phyloP scores from a whole-genome alignment of 228 moss, liverwort and hornwort species.

The Sphagnum fallax region DNA sequence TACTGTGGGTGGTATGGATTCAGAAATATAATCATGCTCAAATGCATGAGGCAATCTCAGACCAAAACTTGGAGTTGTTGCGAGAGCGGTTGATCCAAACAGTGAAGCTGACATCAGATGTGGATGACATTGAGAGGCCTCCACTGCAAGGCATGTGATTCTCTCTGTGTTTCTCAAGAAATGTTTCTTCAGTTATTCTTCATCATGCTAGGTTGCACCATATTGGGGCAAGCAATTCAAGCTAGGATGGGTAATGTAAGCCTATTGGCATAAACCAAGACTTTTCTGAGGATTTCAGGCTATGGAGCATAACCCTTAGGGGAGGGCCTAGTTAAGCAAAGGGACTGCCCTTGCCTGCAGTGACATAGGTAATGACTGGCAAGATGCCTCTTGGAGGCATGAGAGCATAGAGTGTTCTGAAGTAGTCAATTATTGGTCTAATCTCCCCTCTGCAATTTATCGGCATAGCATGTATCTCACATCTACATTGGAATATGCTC shows the following conservation, averaged over 20 bases:
- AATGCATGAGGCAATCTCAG: conserved; percentile 84
- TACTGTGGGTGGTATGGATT: conserved; percentile 3
- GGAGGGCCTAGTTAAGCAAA: too few species aligned
- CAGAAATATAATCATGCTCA: conserved; percentile 95
- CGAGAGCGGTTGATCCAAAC: conserved; percentile 88
- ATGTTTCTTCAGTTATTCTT: conserved; percentile 10
- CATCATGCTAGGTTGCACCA: conserved; percentile 12
- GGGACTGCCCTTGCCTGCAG: too few species aligned
- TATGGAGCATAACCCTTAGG: not conserved
- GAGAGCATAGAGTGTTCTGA: too few species aligned
- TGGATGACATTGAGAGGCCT: conserved; percentile 78
- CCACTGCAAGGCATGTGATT: conserved; percentile 29
- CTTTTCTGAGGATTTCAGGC: not conserved
- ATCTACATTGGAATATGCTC: too few species aligned
- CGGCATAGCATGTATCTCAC: too few species aligned
- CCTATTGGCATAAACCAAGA: not conserved
- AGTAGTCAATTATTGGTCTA: too few species aligned
- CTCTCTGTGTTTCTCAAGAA: not conserved
- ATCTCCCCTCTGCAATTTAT: too few species aligned
- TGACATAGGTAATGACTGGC: too few species aligned
- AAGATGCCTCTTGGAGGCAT: too few species aligned
- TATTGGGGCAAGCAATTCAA: conserved; percentile 23
- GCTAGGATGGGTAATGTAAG: not conserved
- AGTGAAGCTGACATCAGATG: conserved; percentile 75
- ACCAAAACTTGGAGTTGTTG: conserved; percentile 86